Conservation (phyloP, 257 asterid species). For the Oldenlandia corymbosa region DNA sequence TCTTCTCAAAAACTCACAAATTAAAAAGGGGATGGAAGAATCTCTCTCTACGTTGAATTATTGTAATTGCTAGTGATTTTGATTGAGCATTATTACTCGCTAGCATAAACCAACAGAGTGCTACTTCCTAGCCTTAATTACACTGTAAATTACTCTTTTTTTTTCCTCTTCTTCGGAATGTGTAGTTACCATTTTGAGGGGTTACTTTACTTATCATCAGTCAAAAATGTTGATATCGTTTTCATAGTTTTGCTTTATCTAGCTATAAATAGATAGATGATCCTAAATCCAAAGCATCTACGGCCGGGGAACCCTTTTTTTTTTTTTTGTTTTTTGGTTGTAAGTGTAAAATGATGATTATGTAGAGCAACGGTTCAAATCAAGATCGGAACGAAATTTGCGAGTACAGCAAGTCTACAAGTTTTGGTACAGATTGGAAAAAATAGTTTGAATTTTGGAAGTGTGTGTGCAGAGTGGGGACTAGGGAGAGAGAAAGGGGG, state of each 20-base stretch:
- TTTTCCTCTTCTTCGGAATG: neutral
- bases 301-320: no score
- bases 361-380: no score
- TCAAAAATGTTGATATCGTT: neutral
- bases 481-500: slow-evolving; percentile 12
- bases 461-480: slow-evolving; percentile 8
- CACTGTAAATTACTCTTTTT: no score
- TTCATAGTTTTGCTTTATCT: no score
- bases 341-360: no score
- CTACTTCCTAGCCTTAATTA: neutral
- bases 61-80: slow-evolving; percentile 4
- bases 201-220: no score
- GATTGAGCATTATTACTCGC: slow-evolving; percentile 7
- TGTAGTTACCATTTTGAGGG: no score
- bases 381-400: slow-evolving; percentile 2
- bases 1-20: neutral
- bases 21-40: no score
- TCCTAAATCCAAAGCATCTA: no score
- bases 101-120: slow-evolving; percentile 1
- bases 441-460: neutral
- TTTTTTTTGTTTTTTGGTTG: no score
- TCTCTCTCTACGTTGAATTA: neutral
- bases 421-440: slow-evolving; percentile 7
- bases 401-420: no score
- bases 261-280: no score